Evolutionary conservation across 140 eudicot species (phyloP), one percentile per base, ranked within the genome.

Genomic region (Ambrosia hybrid): DNA sequence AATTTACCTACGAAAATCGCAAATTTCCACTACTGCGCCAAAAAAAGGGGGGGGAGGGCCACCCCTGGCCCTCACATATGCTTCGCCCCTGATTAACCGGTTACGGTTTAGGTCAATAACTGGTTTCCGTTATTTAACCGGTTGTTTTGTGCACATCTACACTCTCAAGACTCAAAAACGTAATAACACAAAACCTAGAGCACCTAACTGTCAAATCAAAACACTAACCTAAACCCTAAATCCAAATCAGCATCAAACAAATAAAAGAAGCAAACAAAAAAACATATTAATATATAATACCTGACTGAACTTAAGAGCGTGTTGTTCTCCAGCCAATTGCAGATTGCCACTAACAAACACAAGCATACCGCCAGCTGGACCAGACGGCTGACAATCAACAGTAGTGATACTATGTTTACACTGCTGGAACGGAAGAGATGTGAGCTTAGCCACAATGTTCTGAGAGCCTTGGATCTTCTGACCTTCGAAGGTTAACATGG

Each of bases 361-460:
- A 36, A 91, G 83, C 89, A 91, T 79, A 7, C 86, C 92, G 10
- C 88, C 86, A 67, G 87, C 85, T 7, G 90, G 85, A 7, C 95
- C 90, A 65, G 92, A 87, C 1, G 97, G 97, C 87, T 85, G 97
- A 74, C 90, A 91, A 76, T 91, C 97, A 4, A 80, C 83, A 74
- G 95, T 90, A 65, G 87, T 58, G 76, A 90, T 81, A 15, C 52
- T 71, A 48, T 90, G 96, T 67, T 90, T 73, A 74, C 95, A 90
- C 83, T 87, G 94, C 82, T 84, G 83, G 71, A 90, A 90, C 2
- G 91, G 91, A 38, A 90, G 73, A 33, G 83, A 53, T 34, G 86
- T 73, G 65, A 90, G 89, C 80, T 87, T 90, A 16, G 84, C 84
- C 0, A 75, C 86, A 66, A 90, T 87, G 76, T 82, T 87, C 71